Percentiles rank a stretch among this genome's conserved stretches.
These are phyloP conservation scores for Tinospora cordifolia DNA, from an alignment of 164 flowering plant species.

Conservation along the genomic window DNA sequence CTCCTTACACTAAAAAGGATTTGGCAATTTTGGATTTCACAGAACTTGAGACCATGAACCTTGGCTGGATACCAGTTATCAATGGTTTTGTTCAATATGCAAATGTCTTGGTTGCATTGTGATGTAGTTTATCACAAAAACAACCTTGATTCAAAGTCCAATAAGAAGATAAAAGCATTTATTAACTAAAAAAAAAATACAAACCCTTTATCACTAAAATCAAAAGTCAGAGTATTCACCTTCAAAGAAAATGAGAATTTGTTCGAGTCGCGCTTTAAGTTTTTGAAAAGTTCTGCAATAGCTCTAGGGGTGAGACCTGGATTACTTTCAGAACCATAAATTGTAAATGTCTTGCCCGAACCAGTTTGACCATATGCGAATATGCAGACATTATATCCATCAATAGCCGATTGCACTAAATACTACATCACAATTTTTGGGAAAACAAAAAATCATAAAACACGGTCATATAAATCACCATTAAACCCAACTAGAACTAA, in stretches of 20 bases:
- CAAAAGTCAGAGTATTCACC: constrained; percentile 32
- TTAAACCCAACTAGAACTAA: background rate
- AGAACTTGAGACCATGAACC: too few species aligned
- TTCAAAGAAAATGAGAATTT: constrained; percentile 80
- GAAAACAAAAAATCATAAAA: background rate
- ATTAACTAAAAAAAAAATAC: background rate
- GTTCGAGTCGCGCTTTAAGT: constrained; percentile 66
- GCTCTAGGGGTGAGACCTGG: constrained; percentile 96
- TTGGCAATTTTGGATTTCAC: too few species aligned
- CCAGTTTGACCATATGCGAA: constrained; percentile 99
- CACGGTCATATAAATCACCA: too few species aligned
- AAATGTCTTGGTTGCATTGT: too few species aligned
- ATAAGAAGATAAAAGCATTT: background rate
- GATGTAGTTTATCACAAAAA: too few species aligned
- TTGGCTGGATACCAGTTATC: too few species aligned
- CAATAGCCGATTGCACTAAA: constrained; percentile 93
- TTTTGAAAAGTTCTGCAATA: constrained; percentile 71
- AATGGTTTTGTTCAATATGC: too few species aligned
- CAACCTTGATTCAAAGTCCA: background rate
- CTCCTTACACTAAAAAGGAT: too few species aligned
- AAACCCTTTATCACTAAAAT: background rate
- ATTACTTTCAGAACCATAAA: constrained; percentile 75
- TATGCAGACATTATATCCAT: constrained; percentile 95
- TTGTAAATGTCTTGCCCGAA: constrained; percentile 96
- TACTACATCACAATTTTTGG: constrained; percentile 45